Evolutionary conservation across 1,139 yeast species (phyloP), one percentile per base, ranked within the genome.

Genomic region (Blastobotrys arbuscula): DNA sequence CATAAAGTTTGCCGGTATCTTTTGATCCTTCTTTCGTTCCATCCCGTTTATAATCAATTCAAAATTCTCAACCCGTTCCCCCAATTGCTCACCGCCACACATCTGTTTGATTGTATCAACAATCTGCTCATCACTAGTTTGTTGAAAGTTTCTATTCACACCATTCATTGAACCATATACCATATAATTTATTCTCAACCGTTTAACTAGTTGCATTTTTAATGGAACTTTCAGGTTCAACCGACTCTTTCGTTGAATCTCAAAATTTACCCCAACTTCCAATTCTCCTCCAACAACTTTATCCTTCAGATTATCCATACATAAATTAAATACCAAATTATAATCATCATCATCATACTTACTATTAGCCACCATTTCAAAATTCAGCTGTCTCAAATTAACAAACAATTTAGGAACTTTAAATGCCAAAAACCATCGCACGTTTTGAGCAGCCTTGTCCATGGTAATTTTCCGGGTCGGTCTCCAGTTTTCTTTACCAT

Each of bases 361-460:
- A 12, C 18, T 16, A 34, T 38, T 44, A 16, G 43, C 47, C 13
- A 44, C 23, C 31, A 44, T 12, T 33, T 44, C 47, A 33, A 44
- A 38, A 24, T 39, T 44, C 2, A 44, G 6, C 34, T n/a, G 23
- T 9, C 33, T 9, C 5, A 44, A 33, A 13, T 23, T 31, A 2
- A 6, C 4, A 20, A 44, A 44, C 19, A 13, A 3, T 23, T 21
- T 33, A 9, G 43, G 42, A 2, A 44, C 47, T 18, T 21, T 20
- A 5, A 21, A 21, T 9, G 47, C 30, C 39, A 44, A 33, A 33
- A 44, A 44, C 47, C 47, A 44, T 19, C 19, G 20, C 3, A 39
- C n/a, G 24, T 38, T 44, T 19, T 23, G 18, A 5, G 36, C 13
- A 3, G 43, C 39, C 13, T 28, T 9, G 7, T 19, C 21, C 43